Base-by-base conservation (phyloP, 2,329 filamentous ascomycete species). In the Phoma sp. region DNA sequence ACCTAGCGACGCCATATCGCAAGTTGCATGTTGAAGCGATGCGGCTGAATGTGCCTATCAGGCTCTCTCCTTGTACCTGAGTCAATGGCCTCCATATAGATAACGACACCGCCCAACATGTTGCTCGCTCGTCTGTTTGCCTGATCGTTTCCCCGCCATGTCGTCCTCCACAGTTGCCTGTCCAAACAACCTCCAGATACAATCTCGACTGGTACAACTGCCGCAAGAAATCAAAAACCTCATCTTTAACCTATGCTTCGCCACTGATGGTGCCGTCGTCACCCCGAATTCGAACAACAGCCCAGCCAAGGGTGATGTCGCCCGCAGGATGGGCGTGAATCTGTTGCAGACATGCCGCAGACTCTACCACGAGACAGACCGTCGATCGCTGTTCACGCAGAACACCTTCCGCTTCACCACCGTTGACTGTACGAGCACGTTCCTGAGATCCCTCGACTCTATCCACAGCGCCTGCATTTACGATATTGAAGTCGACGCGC, bases 321-420 rank as follows among this genome's bases (percentile, higher is more conserved):
- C 19, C 9, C 41, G 25, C 29, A 54, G 36, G 15, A 59, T 71
- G n/a, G 64, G 68, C 9, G 47, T 67, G 5, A 56, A 64, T n/a
- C 60, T 78, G 13, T 62, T 77, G 7, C 72, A 68, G 35, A 76
- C 74, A 15, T 77, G 74, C 52, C 71, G 71, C 31, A 59, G 68
- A 29, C 52, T 74, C 22, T 70, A 76, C 51, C 62, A 65, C 48
- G 74, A 77, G 51, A 60, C 59, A 21, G 68, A 74, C 46, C 50
- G 67, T 39, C 64, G 65, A 17, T 57, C 65, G 10, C 55, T 77
- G 0, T 75, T 72, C 56, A 47, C 67, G 6, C 62, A 65, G 3
- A 77, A 77, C 55, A 66, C 57, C 10, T 77, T 77, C 58, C 62
- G 67, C 36, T 78, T 78, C 61, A 75, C 71, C 6, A 65, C 57